Conservation (phyloP, 495 filamentous ascomycete species). For the Articulospora tetracladia region DNA sequence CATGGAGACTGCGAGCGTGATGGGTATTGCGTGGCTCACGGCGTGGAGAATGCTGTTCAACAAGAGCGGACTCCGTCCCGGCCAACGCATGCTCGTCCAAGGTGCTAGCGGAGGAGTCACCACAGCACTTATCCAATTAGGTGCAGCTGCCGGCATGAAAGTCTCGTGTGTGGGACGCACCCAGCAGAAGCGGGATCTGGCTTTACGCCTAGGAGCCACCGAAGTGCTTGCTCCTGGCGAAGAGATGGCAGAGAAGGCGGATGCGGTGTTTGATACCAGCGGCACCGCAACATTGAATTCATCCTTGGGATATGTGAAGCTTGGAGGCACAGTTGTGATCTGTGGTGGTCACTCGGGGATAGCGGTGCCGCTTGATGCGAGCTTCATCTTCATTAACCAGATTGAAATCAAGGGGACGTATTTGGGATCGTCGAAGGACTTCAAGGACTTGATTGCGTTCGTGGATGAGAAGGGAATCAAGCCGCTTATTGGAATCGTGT, state of each 20-base stretch:
- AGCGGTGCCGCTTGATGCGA: not conserved
- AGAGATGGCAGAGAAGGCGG: slow-evolving; percentile 9
- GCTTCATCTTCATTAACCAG: slow-evolving; percentile 11
- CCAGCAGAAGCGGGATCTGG: slow-evolving; percentile 20
- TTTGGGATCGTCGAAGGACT: slow-evolving; percentile 10
- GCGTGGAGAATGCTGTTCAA: slow-evolving; percentile 30
- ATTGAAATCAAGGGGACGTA: slow-evolving; percentile 8
- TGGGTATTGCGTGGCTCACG: slow-evolving; percentile 31
- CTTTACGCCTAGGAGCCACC: slow-evolving; percentile 6
- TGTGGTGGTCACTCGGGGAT: slow-evolving; percentile 11
- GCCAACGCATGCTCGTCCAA: slow-evolving; percentile 29
- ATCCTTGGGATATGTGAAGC: slow-evolving; percentile 5
- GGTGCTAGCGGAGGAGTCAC: slow-evolving; percentile 27
- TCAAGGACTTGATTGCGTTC: slow-evolving; percentile 15
- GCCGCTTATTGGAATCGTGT: slow-evolving; percentile 13
- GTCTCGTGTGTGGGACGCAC: slow-evolving; percentile 27
- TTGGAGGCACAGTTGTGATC: slow-evolving; percentile 12
- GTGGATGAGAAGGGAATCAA: slow-evolving; percentile 11
- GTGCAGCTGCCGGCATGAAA: slow-evolving; percentile 25
- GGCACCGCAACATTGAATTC: slow-evolving; percentile 8
- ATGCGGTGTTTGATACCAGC: slow-evolving; percentile 18
- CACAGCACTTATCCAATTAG: slow-evolving; percentile 29
- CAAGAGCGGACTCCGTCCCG: slow-evolving; percentile 21
- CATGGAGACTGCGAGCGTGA: slow-evolving; percentile 10
- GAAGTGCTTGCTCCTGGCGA: slow-evolving; percentile 5